A percentile compares a stretch with the other conserved stretches of the same genome.
Evolutionary conservation across 2,329 filamentous ascomycete genomes (phyloP).

Genomic region (Calonectria pteridis): DNA sequence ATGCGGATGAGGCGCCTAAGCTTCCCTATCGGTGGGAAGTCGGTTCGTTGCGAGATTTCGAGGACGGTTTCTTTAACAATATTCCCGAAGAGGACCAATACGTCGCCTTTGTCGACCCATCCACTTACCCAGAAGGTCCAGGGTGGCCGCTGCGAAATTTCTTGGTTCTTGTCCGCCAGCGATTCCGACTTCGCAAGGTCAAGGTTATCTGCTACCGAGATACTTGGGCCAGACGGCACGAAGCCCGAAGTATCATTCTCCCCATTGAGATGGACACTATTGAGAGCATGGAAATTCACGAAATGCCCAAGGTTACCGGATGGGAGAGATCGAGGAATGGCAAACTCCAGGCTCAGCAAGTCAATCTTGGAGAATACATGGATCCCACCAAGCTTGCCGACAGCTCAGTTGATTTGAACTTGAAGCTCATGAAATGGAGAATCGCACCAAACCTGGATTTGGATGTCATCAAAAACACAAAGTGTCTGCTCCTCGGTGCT

Average conservation of each 20-base stretch:
- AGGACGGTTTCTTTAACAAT: constrained; percentile 87
- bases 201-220: constrained; percentile 94
- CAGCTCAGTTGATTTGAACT: constrained; percentile 93
- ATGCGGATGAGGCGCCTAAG: constrained; percentile 59
- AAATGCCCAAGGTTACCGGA: constrained; percentile 91
- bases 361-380: constrained; percentile 92
- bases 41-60: constrained; percentile 80
- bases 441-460: constrained; percentile 90
- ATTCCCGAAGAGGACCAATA: constrained; percentile 80
- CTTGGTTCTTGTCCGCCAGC: constrained; percentile 83
- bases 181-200: constrained; percentile 81
- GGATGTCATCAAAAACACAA: constrained; percentile 89
- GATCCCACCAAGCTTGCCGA: constrained; percentile 89
- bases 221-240: constrained; percentile 80
- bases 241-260: constrained; percentile 85
- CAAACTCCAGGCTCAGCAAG: constrained; percentile 82
- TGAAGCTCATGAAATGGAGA: constrained; percentile 99
- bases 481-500: constrained; percentile 89
- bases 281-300: constrained; percentile 56
- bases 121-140: constrained; percentile 87
- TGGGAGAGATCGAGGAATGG: constrained; percentile 89
- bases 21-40: constrained; percentile 83
- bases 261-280: constrained; percentile 69
- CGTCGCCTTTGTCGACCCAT: constrained; percentile 91
- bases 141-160: constrained; percentile 95